Percentiles rank a stretch among this genome's conserved stretches.
These are phyloP conservation scores for Monilinia laxa DNA, from an alignment of 2,329 filamentous ascomycete species.

Conservation along the genomic window DNA sequence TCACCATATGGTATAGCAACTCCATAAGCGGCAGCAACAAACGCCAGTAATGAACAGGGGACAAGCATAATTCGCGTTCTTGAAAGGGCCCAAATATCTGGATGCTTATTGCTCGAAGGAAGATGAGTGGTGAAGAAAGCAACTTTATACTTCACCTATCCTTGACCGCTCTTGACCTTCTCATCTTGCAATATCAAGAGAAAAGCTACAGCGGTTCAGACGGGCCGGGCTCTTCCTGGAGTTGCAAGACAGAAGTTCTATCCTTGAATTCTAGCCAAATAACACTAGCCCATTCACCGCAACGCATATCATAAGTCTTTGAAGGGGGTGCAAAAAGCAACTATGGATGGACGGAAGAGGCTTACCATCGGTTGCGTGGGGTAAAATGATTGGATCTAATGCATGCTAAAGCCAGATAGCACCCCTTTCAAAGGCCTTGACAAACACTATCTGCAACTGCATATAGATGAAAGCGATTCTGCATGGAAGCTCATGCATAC, in stretches of 20 bases:
- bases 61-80: neutral
- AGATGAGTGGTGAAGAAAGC: neutral
- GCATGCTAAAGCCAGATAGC: neutral
- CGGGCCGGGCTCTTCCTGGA: neutral
- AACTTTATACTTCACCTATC: neutral
- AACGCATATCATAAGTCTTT: neutral
- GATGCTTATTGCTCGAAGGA: accelerated
- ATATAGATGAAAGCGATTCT: neutral
- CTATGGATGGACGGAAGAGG: neutral
- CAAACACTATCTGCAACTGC: neutral
- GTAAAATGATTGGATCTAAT: neutral
- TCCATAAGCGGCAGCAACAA: neutral
- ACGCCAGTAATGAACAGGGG: neutral
- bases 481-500: neutral
- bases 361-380: neutral
- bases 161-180: neutral
- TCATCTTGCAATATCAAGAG: neutral
- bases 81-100: neutral
- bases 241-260: neutral
- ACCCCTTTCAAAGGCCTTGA: no score
- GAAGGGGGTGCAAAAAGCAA: neutral
- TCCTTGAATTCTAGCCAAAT: neutral
- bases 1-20: neutral
- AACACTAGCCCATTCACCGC: neutral
- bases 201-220: neutral